Base-by-base conservation (phyloP, 495 filamentous ascomycete species). In the Penicillium paradoxum region DNA sequence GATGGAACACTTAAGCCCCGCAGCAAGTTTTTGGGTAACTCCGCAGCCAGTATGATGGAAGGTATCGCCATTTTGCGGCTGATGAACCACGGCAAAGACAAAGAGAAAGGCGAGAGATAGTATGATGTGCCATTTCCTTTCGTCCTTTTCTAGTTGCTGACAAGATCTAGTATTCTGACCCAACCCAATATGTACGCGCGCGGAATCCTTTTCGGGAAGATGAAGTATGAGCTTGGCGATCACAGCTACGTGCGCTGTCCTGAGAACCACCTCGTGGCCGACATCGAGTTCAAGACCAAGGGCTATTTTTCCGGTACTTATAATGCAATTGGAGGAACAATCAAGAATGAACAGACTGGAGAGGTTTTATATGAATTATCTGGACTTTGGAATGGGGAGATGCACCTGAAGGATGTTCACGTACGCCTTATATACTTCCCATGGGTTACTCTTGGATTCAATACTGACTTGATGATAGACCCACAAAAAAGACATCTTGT, bases 111-210 rank as follows among this genome's bases (percentile, higher is more conserved):
- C 56, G 93, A 99, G 68, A 77, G 83, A 85, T 99, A 95, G 90
- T 96, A 74, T 41, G 90, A 82, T 32, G 19, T 14, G 17, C 38
- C 27, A 10, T 22, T 46, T 30, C 36, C 14, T 24, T 14, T 15
- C 8, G 5, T 33, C n/a, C 1, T 21, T 25, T 18, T 37, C 46
- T 43, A 44, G 45, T 60, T 61, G n/a, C 46, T 49, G 24, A 55
- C 64, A 43, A 51, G 48, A 4, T 2, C 30, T 48, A 92, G 88
- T 69, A 86, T 92, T 59, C 67, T 97, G 47, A 97, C 93, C 0
- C 93, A 99, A 65, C 93, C 93, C 6, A 99, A 99, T 69, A 99
- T 99, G 91, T 99, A 99, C 69, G 95, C 92, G 32, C 83, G 93
- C 50, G 93, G 93, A 21, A 97, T 99, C 50, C 75, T 99, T 11